These are phyloP conservation scores for Plenodomus biglobosus DNA, from an alignment of 2,329 filamentous ascomycete genomes.

Conservation along the genomic window DNA sequence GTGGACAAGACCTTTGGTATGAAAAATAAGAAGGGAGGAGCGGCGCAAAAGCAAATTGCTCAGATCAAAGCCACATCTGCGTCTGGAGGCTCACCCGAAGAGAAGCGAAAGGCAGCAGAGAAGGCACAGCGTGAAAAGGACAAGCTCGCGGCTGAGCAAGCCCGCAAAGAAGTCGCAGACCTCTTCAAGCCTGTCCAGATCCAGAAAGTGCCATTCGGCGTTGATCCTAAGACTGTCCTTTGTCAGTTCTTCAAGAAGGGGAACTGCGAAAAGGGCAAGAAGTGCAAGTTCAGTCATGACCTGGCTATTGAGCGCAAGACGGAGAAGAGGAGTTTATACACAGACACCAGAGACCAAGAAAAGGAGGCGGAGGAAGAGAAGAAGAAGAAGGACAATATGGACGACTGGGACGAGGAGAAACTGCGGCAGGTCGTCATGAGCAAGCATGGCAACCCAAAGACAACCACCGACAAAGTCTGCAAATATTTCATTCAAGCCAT, in stretches of 20 bases:
- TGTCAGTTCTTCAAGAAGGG: slow-evolving; percentile 98
- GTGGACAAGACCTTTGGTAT: slow-evolving; percentile 99
- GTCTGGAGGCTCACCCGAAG: slow-evolving; percentile 69
- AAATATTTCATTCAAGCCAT: slow-evolving; percentile 97
- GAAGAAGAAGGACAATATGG: slow-evolving; percentile 90
- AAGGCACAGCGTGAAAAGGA: slow-evolving; percentile 73
- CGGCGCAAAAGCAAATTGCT: slow-evolving; percentile 86
- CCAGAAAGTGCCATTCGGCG: slow-evolving; percentile 97
- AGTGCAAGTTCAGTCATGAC: slow-evolving; percentile 98
- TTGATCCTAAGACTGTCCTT: slow-evolving; percentile 95
- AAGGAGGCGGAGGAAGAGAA: slow-evolving; percentile 69
- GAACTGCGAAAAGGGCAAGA: slow-evolving; percentile 86
- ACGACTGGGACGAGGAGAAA: slow-evolving; percentile 98
- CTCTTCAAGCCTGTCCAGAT: slow-evolving; percentile 90
- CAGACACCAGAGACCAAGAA: slow-evolving; percentile 74
- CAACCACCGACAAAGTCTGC: slow-evolving; percentile 97
- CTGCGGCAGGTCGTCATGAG: slow-evolving; percentile 84
- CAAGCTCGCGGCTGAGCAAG: slow-evolving; percentile 86
- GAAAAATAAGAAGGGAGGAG: slow-evolving; percentile 99
- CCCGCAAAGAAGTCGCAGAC: slow-evolving; percentile 75
- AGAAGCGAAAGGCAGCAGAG: slow-evolving; percentile 75
- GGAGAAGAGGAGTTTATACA: slow-evolving; percentile 89
- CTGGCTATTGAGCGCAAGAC: slow-evolving; percentile 84
- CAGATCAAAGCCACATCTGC: slow-evolving; percentile 71
- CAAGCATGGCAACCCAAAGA: slow-evolving; percentile 96